Evolutionary conservation across 2,329 filamentous ascomycete species (phyloP).

Genomic region (Neofusicoccum sp.): DNA sequence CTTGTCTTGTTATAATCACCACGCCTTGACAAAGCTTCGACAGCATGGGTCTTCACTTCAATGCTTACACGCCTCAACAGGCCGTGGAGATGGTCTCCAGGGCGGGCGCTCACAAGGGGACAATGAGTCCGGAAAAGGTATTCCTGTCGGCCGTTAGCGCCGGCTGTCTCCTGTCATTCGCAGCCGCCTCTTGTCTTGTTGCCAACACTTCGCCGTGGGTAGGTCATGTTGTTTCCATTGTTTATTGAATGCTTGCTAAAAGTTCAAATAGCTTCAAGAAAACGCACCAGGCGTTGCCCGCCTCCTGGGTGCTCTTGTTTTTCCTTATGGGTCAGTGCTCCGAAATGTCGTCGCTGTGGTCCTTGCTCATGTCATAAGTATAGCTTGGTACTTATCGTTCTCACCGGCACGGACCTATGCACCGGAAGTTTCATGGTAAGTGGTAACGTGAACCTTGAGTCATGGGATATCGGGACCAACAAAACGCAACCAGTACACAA

Average conservation of each 20-base stretch:
- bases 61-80: conserved; percentile 52
- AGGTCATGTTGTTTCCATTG: background rate
- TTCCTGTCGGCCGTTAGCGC: conserved; percentile 56
- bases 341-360: background rate
- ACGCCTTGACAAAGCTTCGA: background rate
- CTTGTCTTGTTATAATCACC: no score
- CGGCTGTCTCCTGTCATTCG: conserved; percentile 56
- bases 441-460: no score
- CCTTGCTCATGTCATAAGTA: background rate
- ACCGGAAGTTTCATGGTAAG: conserved; percentile 21
- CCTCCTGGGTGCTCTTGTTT: conserved; percentile 15
- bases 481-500: conserved; percentile 15
- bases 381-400: conserved; percentile 26
- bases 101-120: conserved; percentile 54
- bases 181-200: conserved; percentile 14
- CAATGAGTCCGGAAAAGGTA: conserved; percentile 57
- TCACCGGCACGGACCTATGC: conserved; percentile 19
- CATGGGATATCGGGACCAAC: no score
- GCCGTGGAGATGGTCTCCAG: conserved; percentile 56
- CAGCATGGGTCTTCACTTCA: conserved; percentile 19
- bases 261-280: conserved; percentile 10
- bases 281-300: conserved; percentile 18
- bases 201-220: conserved; percentile 21
- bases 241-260: background rate
- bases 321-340: conserved; percentile 18